Percentiles rank a stretch among this genome's conserved stretches.
Conservation (phyloP, 1,139 yeast species). For the Saccharomyces hybrid region DNA sequence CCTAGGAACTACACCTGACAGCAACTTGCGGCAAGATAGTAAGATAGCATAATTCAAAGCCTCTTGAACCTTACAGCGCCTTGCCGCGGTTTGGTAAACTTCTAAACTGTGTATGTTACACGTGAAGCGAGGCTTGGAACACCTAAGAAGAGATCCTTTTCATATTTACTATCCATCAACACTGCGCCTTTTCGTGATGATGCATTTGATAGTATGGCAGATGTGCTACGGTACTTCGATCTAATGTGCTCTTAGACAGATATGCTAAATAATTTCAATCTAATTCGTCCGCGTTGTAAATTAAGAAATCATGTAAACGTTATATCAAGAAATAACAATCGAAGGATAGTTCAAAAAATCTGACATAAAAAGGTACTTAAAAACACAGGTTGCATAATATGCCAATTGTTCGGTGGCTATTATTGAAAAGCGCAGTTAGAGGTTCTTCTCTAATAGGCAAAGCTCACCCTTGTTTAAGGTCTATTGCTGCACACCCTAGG, state of each 20-base stretch:
- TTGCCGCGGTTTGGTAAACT: too few relatives aligned
- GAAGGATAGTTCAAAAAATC: not conserved
- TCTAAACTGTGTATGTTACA: not conserved
- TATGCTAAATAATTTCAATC: not conserved
- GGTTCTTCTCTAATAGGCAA: not conserved
- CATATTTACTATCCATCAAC: not conserved
- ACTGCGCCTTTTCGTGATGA: not conserved
- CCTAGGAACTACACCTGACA: not conserved
- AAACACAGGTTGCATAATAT: not conserved
- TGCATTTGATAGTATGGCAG: not conserved
- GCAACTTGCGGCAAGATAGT: not conserved
- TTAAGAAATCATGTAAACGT: not conserved
- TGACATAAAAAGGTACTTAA: constrained; percentile 3
- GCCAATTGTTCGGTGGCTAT: not conserved
- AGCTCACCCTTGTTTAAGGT: not conserved
- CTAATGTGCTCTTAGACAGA: not conserved
- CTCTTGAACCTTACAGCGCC: not conserved
- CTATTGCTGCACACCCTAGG: not conserved
- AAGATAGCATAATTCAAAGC: not conserved
- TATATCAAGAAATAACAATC: not conserved
- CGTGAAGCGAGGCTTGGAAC: not conserved
- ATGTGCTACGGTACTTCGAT: not conserved
- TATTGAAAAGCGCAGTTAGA: not conserved
- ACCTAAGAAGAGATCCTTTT: not conserved
- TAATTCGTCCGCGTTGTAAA: constrained; percentile 1